phyloP scores from a whole-genome alignment of 345 rosid genomes.

The Brassica rapa region DNA sequence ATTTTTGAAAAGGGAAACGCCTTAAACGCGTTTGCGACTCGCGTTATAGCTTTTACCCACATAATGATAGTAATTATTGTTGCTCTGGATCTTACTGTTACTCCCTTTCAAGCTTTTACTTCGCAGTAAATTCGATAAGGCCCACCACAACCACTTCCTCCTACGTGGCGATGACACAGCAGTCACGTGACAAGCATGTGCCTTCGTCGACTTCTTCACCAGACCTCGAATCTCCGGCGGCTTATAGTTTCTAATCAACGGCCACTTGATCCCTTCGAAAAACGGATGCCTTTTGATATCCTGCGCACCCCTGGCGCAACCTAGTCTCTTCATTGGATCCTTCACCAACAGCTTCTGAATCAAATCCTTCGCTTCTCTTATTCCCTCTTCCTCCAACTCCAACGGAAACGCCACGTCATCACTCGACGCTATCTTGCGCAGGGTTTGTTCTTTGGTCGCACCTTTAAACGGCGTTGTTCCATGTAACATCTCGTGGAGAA shows the following conservation, averaged over 20 bases:
- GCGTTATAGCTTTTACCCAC: constrained; percentile 40
- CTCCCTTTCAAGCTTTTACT: constrained; percentile 22
- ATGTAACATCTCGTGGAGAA: constrained; percentile 64
- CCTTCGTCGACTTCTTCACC: constrained; percentile 43
- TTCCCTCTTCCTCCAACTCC: constrained; percentile 45
- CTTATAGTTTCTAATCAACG: constrained; percentile 68
- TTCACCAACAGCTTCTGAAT: constrained; percentile 68
- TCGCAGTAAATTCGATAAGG: constrained; percentile 37
- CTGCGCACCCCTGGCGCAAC: constrained; percentile 72
- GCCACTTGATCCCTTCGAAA: constrained; percentile 74
- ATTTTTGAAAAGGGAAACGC: background rate
- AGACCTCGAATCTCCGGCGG: constrained; percentile 72
- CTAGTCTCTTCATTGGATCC: constrained; percentile 71
- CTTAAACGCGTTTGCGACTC: constrained; percentile 25
- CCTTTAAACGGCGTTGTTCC: constrained; percentile 90
- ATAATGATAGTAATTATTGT: constrained; percentile 46
- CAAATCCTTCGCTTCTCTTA: constrained; percentile 65
- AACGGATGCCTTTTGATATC: constrained; percentile 79
- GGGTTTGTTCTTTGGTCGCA: constrained; percentile 64
- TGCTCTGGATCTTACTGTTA: constrained; percentile 38
- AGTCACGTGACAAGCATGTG: constrained; percentile 45
- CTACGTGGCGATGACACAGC: constrained; percentile 37
- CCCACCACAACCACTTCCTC: constrained; percentile 53
- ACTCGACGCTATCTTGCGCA: constrained; percentile 60
- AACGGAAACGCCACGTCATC: constrained; percentile 50